Percentiles rank a stretch among this genome's conserved stretches.
phyloP scores from a whole-genome alignment of 140 eudicot species.

The Oenanthe javanica region DNA sequence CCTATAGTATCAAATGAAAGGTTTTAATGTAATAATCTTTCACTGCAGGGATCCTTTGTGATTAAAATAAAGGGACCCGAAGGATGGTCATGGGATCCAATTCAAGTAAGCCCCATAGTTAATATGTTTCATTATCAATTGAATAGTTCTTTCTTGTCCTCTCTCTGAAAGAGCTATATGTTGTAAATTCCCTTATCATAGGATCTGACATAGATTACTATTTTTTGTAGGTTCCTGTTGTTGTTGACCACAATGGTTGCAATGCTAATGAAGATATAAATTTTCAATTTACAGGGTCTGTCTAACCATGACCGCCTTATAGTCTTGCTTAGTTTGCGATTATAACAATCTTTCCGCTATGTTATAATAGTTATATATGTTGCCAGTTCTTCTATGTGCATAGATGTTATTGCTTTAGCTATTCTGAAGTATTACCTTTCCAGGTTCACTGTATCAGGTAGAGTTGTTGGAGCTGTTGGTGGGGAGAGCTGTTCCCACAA shows the following conservation, averaged over 20 bases:
- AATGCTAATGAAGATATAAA: slow-evolving; percentile 90
- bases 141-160: neutral
- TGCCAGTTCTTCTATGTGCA: neutral
- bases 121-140: neutral
- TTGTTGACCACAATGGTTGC: slow-evolving; percentile 79
- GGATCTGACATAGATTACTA: slow-evolving; percentile 20
- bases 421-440: slow-evolving; percentile 22
- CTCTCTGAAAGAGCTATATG: slow-evolving; percentile 1
- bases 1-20: slow-evolving; percentile 4
- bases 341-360: neutral
- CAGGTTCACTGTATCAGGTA: slow-evolving; percentile 84
- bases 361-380: slow-evolving; percentile 1
- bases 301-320: slow-evolving; percentile 4
- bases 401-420: slow-evolving; percentile 15
- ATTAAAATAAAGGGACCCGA: slow-evolving; percentile 88
- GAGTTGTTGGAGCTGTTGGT: slow-evolving; percentile 87
- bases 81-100: slow-evolving; percentile 96
- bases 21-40: slow-evolving; percentile 15
- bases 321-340: neutral
- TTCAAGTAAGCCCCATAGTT: slow-evolving; percentile 45
- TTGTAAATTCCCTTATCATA: slow-evolving; percentile 8
- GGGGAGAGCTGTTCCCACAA: slow-evolving; percentile 62
- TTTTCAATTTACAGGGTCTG: slow-evolving; percentile 92
- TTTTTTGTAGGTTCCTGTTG: slow-evolving; percentile 72
- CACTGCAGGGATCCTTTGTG: slow-evolving; percentile 80